Conservation (phyloP, 2,329 filamentous ascomycete species). For the Plenodomus tracheiphilus region DNA sequence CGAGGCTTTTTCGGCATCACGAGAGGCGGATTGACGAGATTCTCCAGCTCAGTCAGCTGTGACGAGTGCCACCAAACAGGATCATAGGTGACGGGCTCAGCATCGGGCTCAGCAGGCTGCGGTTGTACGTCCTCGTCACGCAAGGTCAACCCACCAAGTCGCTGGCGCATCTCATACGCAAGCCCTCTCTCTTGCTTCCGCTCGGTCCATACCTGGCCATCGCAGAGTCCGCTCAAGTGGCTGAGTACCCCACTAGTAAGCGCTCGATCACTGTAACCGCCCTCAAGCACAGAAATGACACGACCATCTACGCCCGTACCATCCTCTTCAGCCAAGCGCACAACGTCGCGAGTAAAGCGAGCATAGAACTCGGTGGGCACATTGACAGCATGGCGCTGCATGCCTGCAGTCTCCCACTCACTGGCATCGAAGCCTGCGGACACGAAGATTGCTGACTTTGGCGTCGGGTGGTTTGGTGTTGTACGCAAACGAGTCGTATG, state of each 20-base stretch:
- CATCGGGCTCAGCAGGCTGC: conserved; percentile 21
- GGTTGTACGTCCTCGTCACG: conserved; percentile 22
- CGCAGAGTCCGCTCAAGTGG: conserved; percentile 81
- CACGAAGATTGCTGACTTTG: conserved; percentile 88
- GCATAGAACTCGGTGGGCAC: conserved; percentile 98
- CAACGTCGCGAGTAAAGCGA: conserved; percentile 81
- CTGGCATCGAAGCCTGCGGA: conserved; percentile 97
- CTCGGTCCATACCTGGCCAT: conserved; percentile 48
- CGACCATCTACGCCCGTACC: conserved; percentile 77
- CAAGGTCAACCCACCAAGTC: conserved; percentile 49
- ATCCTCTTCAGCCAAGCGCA: conserved; percentile 78
- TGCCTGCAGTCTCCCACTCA: conserved; percentile 87
- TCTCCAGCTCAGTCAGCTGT: conserved; percentile 38
- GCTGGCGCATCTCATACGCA: conserved; percentile 62
- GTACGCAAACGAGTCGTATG: conserved; percentile 69
- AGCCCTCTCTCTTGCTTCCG: conserved; percentile 51
- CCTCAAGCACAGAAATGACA: conserved; percentile 91
- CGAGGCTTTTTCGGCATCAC: conserved; percentile 63
- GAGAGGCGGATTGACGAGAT: conserved; percentile 36
- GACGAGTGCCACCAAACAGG: conserved; percentile 50
- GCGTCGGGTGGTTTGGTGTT: conserved; percentile 60
- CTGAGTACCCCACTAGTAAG: conserved; percentile 86
- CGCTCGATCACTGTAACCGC: conserved; percentile 92
- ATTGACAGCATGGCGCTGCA: conserved; percentile 95
- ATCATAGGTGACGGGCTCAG: conserved; percentile 41